Evolutionary conservation across 2,329 filamentous ascomycete species (phyloP).

Genomic region (Lecanicillium sp.): DNA sequence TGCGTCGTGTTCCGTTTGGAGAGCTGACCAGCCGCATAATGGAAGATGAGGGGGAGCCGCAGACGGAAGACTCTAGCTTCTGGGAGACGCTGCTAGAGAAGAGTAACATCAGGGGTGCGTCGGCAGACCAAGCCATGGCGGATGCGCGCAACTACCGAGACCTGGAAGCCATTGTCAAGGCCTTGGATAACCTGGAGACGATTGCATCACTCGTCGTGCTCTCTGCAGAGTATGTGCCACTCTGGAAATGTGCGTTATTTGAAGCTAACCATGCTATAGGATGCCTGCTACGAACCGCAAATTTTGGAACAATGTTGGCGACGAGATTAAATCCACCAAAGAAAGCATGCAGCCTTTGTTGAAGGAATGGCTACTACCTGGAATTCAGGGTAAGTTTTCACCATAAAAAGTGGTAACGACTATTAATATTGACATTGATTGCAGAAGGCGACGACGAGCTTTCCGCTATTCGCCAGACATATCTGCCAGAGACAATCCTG

Average conservation of each 20-base stretch:
- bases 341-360: conserved; percentile 53
- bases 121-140: conserved; percentile 34
- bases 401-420: not conserved
- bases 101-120: conserved; percentile 26
- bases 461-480: conserved; percentile 59
- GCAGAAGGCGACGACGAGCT: conserved; percentile 54
- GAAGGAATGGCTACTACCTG: conserved; percentile 52
- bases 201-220: conserved; percentile 49
- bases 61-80: conserved; percentile 31
- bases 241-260: not conserved
- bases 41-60: conserved; percentile 26
- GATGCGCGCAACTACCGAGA: conserved; percentile 59
- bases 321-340: conserved; percentile 45
- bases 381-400: conserved; percentile 42
- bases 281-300: conserved; percentile 30
- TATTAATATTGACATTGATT: conserved; percentile 10
- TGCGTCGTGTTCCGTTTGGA: conserved; percentile 40
- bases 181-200: conserved; percentile 60
- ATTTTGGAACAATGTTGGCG: conserved; percentile 46
- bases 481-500: conserved; percentile 78
- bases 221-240: conserved; percentile 39
- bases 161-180: conserved; percentile 57
- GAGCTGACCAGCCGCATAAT: conserved; percentile 36
- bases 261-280: conserved; percentile 21
- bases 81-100: conserved; percentile 29